Evolutionary conservation across 108 stramenopile genomes (phyloP).

Genomic region (Cyclotella choctawhatcheeana): DNA sequence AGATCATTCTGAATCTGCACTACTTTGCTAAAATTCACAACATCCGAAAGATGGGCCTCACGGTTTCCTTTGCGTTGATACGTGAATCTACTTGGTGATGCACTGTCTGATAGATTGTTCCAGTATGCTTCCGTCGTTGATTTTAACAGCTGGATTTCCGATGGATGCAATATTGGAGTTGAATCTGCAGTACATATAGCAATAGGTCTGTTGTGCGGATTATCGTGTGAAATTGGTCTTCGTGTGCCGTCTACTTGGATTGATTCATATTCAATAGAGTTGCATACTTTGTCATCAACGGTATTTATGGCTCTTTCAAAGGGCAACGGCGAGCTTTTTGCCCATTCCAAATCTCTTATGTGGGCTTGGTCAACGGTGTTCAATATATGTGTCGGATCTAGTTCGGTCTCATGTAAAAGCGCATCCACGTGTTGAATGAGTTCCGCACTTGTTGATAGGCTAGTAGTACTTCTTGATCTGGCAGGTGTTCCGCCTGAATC

Average conservation of each 20-base stretch:
- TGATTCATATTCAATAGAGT: constrained; percentile 27
- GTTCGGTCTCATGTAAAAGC: neutral
- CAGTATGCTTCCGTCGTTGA: constrained; percentile 29
- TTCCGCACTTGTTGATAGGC: neutral
- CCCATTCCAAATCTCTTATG: constrained; percentile 28
- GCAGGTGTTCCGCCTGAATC: too few relatives aligned
- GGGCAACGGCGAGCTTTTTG: constrained; percentile 21
- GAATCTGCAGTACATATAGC: constrained; percentile 28
- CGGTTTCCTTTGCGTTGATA: constrained; percentile 62
- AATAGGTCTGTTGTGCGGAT: neutral
- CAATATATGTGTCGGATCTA: constrained; percentile 7
- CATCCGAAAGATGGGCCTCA: constrained; percentile 47
- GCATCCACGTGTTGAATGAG: neutral
- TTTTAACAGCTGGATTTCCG: constrained; percentile 35
- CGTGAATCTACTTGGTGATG: constrained; percentile 54
- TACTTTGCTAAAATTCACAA: constrained; percentile 23
- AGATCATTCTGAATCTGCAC: constrained; percentile 22
- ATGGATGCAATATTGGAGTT: constrained; percentile 23
- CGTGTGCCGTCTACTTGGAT: neutral
- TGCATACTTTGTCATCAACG: neutral
- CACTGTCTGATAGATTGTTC: neutral
- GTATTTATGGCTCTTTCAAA: constrained; percentile 13
- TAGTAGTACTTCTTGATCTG: neutral
- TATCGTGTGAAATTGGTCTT: neutral
- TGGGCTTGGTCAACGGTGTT: constrained; percentile 20